Evolutionary conservation across 345 rosid species (phyloP), one percentile per base, ranked within the genome.

Genomic region (Firmiana major): DNA sequence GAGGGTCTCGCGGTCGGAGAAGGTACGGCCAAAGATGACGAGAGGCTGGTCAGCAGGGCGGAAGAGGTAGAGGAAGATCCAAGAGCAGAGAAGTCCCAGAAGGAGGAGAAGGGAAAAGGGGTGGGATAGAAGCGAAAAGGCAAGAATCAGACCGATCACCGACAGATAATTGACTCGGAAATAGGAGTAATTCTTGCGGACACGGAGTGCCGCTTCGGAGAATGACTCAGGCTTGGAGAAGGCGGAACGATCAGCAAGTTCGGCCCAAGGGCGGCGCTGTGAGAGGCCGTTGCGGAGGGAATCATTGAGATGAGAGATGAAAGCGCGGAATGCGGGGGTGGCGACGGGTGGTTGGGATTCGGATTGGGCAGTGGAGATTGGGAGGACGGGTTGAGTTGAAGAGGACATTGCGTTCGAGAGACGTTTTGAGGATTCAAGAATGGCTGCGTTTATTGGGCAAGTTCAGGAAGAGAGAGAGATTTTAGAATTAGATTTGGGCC

Each of bases 21-120:
- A 93, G 0, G 86, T 76, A 11, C 97, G 90, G 15, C 97, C 95
- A 4, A 88, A 77, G 19, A 91, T 0, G 7, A 91, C 83, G 1
- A 93, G 77, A 0, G 97, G 97, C 81, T 87, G 95, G 60, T 91
- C 95, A 0, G 91, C 49, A 6, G 95, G 91, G 31, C 97, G 92
- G 84, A 93, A 91, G 11, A 93, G 84, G 79, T 91, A 93, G 45
- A 93, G 87, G 83, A 93, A 93, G 10, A 93, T 81, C 97, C 97
- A 93, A 0, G 94, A 89, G 0, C 87, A 83, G 64, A 88, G 86
- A 57, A 92, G 90, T 17, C 89, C 89, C 17, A 89, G 75, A 65
- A 92, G 93, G 73, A 89, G 87, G 26, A 87, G 43, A 65, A 91
- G 94, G 0, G 97, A 91, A 77, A 91, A 83, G 4, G 97, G 97